phyloP scores from a whole-genome alignment of 257 asterid genomes.

The Solanum rostratum region DNA sequence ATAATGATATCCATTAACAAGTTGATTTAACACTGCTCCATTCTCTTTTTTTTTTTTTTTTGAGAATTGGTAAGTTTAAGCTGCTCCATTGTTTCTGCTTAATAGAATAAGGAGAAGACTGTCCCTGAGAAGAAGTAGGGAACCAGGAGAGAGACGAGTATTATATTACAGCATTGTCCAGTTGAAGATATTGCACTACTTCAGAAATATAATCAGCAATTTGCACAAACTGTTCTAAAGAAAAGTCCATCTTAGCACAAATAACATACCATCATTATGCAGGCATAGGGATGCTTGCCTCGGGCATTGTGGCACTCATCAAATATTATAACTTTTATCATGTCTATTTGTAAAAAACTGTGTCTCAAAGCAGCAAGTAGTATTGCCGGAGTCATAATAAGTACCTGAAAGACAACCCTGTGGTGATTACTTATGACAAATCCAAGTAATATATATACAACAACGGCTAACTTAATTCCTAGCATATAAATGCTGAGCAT shows the following conservation, averaged over 20 bases:
- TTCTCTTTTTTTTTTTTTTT: background rate
- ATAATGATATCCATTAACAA: background rate
- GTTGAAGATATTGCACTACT: background rate
- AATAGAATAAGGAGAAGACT: background rate
- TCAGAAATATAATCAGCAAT: background rate
- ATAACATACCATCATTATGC: conserved; percentile 66
- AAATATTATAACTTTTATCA: conserved; percentile 62
- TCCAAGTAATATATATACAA: background rate
- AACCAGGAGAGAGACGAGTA: background rate
- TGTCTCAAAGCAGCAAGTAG: conserved; percentile 74
- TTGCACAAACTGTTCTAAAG: background rate
- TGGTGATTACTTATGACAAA: background rate
- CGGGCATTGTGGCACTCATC: conserved; percentile 92
- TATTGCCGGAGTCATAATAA: conserved; percentile 87
- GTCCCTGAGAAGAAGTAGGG: background rate
- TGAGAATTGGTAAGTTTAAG: too few species aligned
- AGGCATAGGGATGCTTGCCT: conserved; percentile 54
- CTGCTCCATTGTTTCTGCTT: background rate
- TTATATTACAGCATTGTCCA: background rate
- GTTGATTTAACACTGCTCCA: background rate
- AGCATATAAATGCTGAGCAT: background rate
- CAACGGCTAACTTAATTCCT: background rate
- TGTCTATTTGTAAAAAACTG: conserved; percentile 35
- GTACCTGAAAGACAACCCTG: conserved; percentile 47
- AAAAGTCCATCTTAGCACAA: background rate